Evolutionary conservation across 139 green algal genomes (phyloP).

Genomic region (Chlorella sp.): DNA sequence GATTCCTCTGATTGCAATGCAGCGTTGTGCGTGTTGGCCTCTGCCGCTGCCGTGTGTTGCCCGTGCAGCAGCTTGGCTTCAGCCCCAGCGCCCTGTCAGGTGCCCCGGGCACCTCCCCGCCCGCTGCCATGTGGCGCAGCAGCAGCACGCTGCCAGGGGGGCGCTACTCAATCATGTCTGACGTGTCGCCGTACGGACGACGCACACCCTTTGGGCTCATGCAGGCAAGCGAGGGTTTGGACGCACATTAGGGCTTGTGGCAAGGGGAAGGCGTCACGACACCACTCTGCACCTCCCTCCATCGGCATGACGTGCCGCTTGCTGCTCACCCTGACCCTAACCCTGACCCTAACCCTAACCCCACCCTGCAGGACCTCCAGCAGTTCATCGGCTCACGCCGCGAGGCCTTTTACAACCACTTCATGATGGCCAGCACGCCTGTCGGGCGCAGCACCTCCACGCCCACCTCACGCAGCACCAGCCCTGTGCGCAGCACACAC

Average conservation of each 20-base stretch:
- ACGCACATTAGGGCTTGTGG: slow-evolving; percentile 2
- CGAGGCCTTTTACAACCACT: slow-evolving; percentile 14
- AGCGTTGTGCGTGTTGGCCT: no score
- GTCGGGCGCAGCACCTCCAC: not conserved
- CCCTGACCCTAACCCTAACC: no score
- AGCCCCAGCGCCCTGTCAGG: not conserved
- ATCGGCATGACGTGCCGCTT: no score
- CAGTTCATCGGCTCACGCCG: not conserved
- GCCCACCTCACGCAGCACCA: not conserved
- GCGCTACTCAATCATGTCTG: slow-evolving; percentile 2
- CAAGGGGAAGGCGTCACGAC: no score
- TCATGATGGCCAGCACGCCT: slow-evolving; percentile 5
- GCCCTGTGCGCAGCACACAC: not conserved
- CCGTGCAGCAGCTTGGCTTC: not conserved
- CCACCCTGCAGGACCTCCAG: slow-evolving; percentile 1
- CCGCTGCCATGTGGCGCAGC: slow-evolving; percentile 5
- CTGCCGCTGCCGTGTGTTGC: no score
- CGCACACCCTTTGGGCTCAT: slow-evolving; percentile 5
- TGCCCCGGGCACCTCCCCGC: not conserved
- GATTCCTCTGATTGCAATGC: no score
- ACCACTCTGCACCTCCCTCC: no score
- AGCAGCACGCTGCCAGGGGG: slow-evolving; percentile 1
- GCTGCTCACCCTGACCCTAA: no score
- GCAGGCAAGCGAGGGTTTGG: slow-evolving; percentile 1
- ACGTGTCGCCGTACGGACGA: slow-evolving; percentile 2